Evolutionary conservation across 805 yeast genomes (phyloP).

Genomic region (Candida maris): DNA sequence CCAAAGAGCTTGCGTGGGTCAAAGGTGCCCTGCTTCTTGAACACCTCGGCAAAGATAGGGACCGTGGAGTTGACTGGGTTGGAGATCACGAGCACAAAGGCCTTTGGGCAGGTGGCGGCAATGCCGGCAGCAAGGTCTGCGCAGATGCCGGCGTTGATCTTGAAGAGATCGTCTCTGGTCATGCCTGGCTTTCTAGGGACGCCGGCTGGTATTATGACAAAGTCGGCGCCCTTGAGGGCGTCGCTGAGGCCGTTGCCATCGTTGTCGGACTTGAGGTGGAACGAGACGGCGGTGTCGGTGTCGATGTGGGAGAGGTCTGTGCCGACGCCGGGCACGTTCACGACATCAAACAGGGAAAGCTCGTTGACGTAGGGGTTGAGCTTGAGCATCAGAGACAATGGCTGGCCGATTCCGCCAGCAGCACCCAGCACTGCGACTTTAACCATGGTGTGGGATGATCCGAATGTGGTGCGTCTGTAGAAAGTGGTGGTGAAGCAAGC

Average conservation of each 20-base stretch:
- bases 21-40: slow-evolving; percentile 48
- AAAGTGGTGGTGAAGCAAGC: slow-evolving; percentile 1
- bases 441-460: slow-evolving; percentile 14
- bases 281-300: slow-evolving; percentile 42
- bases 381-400: slow-evolving; percentile 77
- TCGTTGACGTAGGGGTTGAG: slow-evolving; percentile 59
- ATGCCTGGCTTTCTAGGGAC: slow-evolving; percentile 64
- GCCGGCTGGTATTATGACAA: slow-evolving; percentile 59
- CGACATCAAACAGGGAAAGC: slow-evolving; percentile 80
- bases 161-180: slow-evolving; percentile 62
- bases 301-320: slow-evolving; percentile 82
- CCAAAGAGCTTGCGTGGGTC: slow-evolving; percentile 53
- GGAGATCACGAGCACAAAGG: slow-evolving; percentile 52
- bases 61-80: slow-evolving; percentile 63
- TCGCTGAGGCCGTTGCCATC: slow-evolving; percentile 30
- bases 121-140: slow-evolving; percentile 48
- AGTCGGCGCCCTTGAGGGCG: slow-evolving; percentile 43
- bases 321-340: slow-evolving; percentile 80
- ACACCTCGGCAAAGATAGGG: slow-evolving; percentile 55
- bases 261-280: slow-evolving; percentile 39
- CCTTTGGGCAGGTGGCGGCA: slow-evolving; percentile 47
- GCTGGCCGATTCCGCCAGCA: slow-evolving; percentile 94
- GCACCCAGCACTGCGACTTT: slow-evolving; percentile 76
- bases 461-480: too few species aligned
- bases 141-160: slow-evolving; percentile 54